Base-by-base conservation (phyloP, 2,329 filamentous ascomycete species). In the Fusarium sp. region DNA sequence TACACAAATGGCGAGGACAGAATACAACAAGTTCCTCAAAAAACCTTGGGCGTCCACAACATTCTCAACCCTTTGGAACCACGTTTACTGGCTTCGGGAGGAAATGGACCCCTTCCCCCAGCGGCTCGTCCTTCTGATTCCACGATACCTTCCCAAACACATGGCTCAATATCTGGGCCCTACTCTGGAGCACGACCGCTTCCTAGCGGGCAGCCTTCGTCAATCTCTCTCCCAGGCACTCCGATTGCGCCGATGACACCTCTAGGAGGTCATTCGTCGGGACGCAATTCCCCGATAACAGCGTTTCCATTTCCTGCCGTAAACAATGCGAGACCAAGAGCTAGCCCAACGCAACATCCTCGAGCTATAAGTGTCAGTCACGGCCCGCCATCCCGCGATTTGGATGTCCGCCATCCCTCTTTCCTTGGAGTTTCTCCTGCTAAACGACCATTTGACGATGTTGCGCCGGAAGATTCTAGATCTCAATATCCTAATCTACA, bases 41-140 rank as follows among this genome's bases (percentile, higher is more conserved):
- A 65, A 46, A 66, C 76, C 26, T 67, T 80, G 39, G 80, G 77
- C 9, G 80, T 82, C 49, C 77, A 78, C 53, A 81, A 77, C 26
- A 78, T 82, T 10, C 71, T 82, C 60, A 81, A 82, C 62, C 79
- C 80, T 34, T 57, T 79, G 10, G 79, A 79, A 34, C 66, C 75
- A 33, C 75, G 68, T 10, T 45, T 67, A 26, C 58, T 69, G 38
- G 61, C 54, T 11, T 50, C 71, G 13, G 72, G 73, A 34, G 66
- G 58, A 28, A 69, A 55, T 26, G 56, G 59, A 18, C 38, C 39
- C 53, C 44, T 58, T 7, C 64, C 58, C 33, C 40, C 60, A n/a
- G 55, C 66, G 24, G 54, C 62, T 31, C 70, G 65, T 54, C 54
- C 59, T 48, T 64, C 63, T 56, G 72, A 77, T 36, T 22, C 48